These are phyloP conservation scores for Corymbia calophylla DNA, from an alignment of 441 rosid species.

Conservation along the genomic window DNA sequence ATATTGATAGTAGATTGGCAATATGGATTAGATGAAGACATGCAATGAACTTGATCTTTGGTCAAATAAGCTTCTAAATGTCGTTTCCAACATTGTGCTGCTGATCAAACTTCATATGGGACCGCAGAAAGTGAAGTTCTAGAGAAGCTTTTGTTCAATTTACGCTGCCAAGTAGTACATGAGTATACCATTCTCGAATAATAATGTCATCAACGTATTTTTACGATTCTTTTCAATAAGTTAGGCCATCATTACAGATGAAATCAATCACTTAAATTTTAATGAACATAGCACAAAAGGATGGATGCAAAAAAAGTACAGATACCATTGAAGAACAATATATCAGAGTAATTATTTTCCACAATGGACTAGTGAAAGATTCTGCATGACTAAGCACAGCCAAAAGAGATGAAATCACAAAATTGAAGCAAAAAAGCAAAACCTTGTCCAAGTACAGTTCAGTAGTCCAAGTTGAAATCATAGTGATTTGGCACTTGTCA, in stretches of 20 bases:
- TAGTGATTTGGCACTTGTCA: conserved; percentile 96
- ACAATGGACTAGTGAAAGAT: neutral
- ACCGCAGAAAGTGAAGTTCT: neutral
- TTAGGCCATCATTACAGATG: neutral
- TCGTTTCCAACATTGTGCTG: neutral
- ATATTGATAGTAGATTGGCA: neutral
- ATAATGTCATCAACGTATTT: neutral
- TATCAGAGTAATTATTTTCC: neutral
- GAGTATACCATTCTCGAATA: neutral
- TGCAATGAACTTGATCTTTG: neutral
- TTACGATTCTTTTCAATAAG: neutral
- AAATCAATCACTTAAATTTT: neutral
- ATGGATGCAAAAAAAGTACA: neutral
- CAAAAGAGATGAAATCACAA: neutral
- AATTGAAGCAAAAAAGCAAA: conserved; percentile 17
- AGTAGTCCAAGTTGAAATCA: conserved; percentile 99
- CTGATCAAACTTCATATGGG: neutral
- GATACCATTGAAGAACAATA: neutral
- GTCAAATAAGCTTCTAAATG: neutral
- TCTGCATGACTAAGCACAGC: neutral
- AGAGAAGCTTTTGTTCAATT: neutral
- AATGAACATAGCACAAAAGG: neutral
- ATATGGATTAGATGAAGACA: neutral
- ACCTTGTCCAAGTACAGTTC: conserved; percentile 99
- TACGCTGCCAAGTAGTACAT: neutral